phyloP scores from a whole-genome alignment of 345 rosid species.

The Melastoma malabathricum region DNA sequence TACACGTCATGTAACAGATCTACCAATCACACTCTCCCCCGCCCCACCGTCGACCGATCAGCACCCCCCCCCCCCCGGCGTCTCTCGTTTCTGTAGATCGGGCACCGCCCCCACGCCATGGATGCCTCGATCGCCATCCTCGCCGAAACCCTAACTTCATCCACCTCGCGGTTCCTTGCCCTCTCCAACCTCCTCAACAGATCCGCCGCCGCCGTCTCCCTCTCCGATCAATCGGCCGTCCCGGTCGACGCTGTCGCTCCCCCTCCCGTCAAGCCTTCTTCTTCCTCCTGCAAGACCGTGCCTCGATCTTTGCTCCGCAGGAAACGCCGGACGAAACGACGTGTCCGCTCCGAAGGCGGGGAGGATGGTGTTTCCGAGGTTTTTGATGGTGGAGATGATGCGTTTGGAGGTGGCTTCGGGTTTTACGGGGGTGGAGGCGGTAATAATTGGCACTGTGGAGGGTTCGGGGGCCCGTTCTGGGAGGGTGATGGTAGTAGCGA shows the following conservation, averaged over 20 bases:
- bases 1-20: no score
- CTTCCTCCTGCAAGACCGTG: conserved; percentile 22
- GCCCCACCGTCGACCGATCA: no score
- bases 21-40: no score
- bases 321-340: conserved; percentile 45
- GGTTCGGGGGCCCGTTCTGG: conserved; percentile 45
- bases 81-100: no score
- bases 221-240: conserved; percentile 23
- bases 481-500: conserved; percentile 30
- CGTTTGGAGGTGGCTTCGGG: conserved; percentile 32
- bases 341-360: conserved; percentile 8
- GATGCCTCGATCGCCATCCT: no score
- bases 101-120: no score
- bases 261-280: conserved; percentile 15
- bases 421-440: conserved; percentile 32
- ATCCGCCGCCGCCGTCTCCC: conserved; percentile 15
- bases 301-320: conserved; percentile 38
- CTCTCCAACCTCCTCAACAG: conserved; percentile 14
- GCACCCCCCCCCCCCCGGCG: no score
- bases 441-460: conserved; percentile 52
- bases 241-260: conserved; percentile 25
- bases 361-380: conserved; percentile 7
- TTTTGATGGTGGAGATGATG: conserved; percentile 23
- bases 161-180: background rate
- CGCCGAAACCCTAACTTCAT: no score